Base-by-base conservation (phyloP, 352 stramenopile genomes). In the Pelagophyceae sp. region DNA sequence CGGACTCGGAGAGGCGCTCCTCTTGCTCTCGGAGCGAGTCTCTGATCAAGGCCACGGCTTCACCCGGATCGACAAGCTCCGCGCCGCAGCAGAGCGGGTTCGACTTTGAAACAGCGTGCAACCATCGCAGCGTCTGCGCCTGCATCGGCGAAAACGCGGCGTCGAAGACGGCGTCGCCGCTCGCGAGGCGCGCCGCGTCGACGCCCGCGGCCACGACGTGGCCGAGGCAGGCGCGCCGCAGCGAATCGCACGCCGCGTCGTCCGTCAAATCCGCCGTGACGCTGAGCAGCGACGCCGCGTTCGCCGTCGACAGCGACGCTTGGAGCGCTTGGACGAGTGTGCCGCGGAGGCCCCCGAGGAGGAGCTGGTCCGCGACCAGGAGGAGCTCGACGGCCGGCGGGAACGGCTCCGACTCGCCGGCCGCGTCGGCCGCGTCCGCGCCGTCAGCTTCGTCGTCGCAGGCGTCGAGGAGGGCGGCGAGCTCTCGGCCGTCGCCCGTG, bases 71-170 rank as follows among this genome's bases (percentile, higher is more conserved):
- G 67, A 37, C 5, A 2, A 74, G 67, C 6, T 51, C 35, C 23
- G 35, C 67, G 67, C 67, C 5, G 67, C 67, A 50, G 33, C 33
- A 50, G 33, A 74, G 20, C 67, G 67, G 67, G 67, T 74, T 74
- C 67, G 67, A 58, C 35, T 15, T 0, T 23, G 67, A 33, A 23
- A 74, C 11, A 23, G 0, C 23, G 23, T 1, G 2, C 2, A 74
- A 37, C 17, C 11, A 20, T 1, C 23, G 15, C 15, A 74, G 33
- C 15, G 11, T 37, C 67, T 11, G 15, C 35, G 11, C 35, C 15
- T 11, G 11, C 20, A 27, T 37, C 6, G 33, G 33, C 2, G 67
- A 31, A 23, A 74, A 11, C 15, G 33, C 1, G 33, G 33, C 67
- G 67, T 74, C 67, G 67, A 74, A 74, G 67, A 74, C 5, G 1